Evolutionary conservation across 768 basidiomycete genomes (phyloP).

Genomic region (Daedaleopsis nitida): DNA sequence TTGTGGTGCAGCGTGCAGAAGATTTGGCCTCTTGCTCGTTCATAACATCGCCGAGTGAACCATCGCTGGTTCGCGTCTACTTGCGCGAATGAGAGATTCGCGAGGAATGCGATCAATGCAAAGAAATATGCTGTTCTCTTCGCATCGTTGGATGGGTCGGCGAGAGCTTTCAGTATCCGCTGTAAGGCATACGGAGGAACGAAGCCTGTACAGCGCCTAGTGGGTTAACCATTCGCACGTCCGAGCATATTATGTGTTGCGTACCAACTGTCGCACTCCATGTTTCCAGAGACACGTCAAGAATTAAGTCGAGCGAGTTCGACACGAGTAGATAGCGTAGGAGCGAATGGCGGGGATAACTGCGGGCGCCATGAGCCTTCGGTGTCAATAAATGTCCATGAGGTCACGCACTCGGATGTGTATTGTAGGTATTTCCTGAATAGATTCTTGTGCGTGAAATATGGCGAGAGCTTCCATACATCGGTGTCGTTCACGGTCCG

Average conservation of each 20-base stretch:
- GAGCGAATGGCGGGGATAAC: conserved; percentile 57
- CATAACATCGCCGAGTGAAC: conserved; percentile 70
- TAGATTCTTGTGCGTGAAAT: conserved; percentile 66
- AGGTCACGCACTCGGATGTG: conserved; percentile 37
- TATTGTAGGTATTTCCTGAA: conserved; percentile 66
- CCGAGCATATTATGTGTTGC: conserved; percentile 20
- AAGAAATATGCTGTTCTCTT: conserved; percentile 55
- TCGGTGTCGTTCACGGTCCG: conserved; percentile 49
- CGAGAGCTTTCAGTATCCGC: conserved; percentile 56
- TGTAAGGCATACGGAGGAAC: conserved; percentile 66
- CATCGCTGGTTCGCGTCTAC: conserved; percentile 64
- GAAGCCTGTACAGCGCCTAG: conserved; percentile 46
- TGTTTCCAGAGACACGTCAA: conserved; percentile 58
- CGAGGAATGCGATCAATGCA: conserved; percentile 60
- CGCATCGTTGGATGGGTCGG: conserved; percentile 41
- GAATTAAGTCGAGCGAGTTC: conserved; percentile 68
- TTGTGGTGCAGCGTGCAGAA: conserved; percentile 75
- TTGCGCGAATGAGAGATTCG: conserved; percentile 68
- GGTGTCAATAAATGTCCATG: background rate
- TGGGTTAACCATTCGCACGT: background rate
- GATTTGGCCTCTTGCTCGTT: conserved; percentile 69
- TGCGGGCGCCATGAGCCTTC: conserved; percentile 21
- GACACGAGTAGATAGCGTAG: conserved; percentile 64
- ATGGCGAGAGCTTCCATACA: conserved; percentile 69
- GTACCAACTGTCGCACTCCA: conserved; percentile 57